These are phyloP conservation scores for Toxoplasma gondii DNA, from an alignment of 169 alveolate genomes.

Conservation along the genomic window DNA sequence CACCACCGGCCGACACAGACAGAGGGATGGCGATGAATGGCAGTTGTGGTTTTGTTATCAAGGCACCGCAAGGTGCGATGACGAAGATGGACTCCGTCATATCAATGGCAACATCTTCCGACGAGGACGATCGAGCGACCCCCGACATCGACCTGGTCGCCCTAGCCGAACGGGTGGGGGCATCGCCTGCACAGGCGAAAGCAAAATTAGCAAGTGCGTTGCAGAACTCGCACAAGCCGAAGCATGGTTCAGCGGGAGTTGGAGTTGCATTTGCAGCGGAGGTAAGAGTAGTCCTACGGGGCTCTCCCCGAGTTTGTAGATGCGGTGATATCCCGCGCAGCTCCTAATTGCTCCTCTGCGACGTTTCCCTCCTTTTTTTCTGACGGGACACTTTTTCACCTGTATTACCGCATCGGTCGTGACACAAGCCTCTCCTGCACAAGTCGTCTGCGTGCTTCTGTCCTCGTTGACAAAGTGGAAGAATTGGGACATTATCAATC, in stretches of 20 bases:
- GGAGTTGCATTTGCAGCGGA: neutral
- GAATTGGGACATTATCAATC: too few relatives aligned
- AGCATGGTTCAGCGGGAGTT: neutral
- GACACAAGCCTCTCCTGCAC: too few relatives aligned
- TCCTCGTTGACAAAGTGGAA: too few relatives aligned
- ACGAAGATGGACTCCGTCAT: neutral
- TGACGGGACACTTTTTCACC: too few relatives aligned
- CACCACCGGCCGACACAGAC: neutral
- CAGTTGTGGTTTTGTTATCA: neutral
- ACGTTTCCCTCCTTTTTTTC: too few relatives aligned
- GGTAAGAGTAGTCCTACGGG: neutral
- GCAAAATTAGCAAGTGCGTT: neutral
- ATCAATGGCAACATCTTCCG: constrained; percentile 4
- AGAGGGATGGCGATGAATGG: neutral
- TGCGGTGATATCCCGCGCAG: too few relatives aligned
- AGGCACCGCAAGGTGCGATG: neutral
- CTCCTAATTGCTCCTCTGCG: too few relatives aligned
- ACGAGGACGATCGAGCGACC: neutral
- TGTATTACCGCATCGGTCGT: too few relatives aligned
- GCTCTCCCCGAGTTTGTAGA: too few relatives aligned
- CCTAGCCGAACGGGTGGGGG: constrained; percentile 11
- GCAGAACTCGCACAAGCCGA: neutral
- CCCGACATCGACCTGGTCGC: constrained; percentile 16
- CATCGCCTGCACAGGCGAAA: neutral
- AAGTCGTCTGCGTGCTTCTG: too few relatives aligned